Evolutionary conservation across 2,329 filamentous ascomycete genomes (phyloP).

Genomic region (Fusarium sp.): DNA sequence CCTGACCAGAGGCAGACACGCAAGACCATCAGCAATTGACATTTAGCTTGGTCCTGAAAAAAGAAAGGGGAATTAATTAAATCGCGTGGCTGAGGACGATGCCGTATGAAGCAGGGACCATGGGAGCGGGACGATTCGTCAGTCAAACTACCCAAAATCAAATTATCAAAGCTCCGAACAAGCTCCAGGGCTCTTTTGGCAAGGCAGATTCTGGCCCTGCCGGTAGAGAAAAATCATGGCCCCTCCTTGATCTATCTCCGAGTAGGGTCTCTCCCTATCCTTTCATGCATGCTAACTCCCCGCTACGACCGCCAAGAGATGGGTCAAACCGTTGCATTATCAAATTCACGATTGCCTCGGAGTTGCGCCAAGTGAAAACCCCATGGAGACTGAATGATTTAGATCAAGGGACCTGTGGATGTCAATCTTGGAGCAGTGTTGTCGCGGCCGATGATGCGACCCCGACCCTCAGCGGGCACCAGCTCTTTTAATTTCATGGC

Average conservation of each 20-base stretch:
- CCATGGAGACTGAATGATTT: slow-evolving; percentile 9
- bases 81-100: background rate
- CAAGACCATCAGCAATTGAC: background rate
- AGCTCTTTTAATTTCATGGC: background rate
- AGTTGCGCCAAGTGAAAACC: slow-evolving; percentile 9
- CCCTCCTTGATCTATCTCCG: slow-evolving; percentile 10
- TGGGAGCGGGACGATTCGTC: slow-evolving; percentile 22
- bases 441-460: background rate
- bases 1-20: background rate
- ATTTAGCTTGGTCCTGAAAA: slow-evolving; percentile 4
- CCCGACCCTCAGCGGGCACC: background rate
- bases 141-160: background rate
- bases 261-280: slow-evolving; percentile 1
- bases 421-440: background rate
- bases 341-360: background rate
- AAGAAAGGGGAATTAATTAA: slow-evolving; percentile 10
- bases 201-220: slow-evolving; percentile 25
- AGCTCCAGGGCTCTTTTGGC: slow-evolving; percentile 14
- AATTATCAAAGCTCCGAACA: slow-evolving; percentile 21
- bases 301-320: slow-evolving; percentile 27
- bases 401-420: slow-evolving; percentile 24
- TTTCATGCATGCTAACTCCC: background rate
- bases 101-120: slow-evolving; percentile 17
- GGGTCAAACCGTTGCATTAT: slow-evolving; percentile 17
- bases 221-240: background rate